Evolutionary conservation across 768 basidiomycete genomes (phyloP), one percentile per base, ranked within the genome.

Genomic region (Tephrocybe sp.): DNA sequence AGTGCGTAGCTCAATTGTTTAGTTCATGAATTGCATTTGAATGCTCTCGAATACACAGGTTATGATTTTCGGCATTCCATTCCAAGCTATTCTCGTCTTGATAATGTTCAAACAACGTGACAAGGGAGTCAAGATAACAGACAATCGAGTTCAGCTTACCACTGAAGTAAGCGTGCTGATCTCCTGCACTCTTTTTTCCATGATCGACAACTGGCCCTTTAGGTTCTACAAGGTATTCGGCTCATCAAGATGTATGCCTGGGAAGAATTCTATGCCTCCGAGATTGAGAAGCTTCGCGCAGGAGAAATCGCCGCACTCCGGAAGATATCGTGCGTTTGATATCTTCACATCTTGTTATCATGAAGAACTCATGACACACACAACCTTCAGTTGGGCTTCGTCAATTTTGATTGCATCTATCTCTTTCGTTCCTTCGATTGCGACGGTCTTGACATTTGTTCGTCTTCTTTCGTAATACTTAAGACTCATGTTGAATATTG

Each of bases 141-240:
- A 90, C 57, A 72, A 73, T 43, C 78, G 88, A 11, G 81, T 89
- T 10, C 70, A 85, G 12, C 71, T 88, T 20, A 76, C 81, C 0
- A 83, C 78, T 1, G 88, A 89, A 66, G 76, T 78, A 30, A 15
- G 62, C 48, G 4, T 23, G 10, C 40, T 34, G n/a, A n/a, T 6
- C 26, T 17, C 8, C 7, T 18, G 18, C 2, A n/a, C 17, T 23
- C 4, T 32, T 34, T 40, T n/a, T 30, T 10, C 51, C 34, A 4
- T 14, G 32, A 33, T 26, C 34, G 23, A 39, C 60, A 9, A 38
- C 42, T 48, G 39, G 8, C 15, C 28, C 11, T 9, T 18, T 54
- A 81, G 71, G 76, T 88, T 2, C 66, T 90, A 12, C 83, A 84
- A 63, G 82, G 82, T 36, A 85, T 88, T 49, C 76, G 86, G 3